Evolutionary conservation across 176 grass and related monocot genomes (phyloP), one percentile per base, ranked within the genome.

Genomic region (Puya raimondii): DNA sequence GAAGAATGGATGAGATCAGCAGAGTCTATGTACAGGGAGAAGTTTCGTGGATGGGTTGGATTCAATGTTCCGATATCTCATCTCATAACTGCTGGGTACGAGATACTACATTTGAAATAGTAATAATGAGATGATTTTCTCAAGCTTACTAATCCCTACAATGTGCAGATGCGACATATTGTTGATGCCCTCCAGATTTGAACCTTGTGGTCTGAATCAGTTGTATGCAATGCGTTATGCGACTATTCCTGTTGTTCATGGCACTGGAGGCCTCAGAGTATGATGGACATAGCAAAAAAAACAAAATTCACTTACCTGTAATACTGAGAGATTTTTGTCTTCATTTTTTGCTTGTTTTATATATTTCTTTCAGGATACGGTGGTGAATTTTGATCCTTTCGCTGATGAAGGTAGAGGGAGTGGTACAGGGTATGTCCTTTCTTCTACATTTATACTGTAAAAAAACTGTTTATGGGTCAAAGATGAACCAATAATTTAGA

Each of bases 41-140:
- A 85, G 81, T 97, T 92, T 64, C 81, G 89, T 64, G 94, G 94
- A 76, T 97, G 94, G 94, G 94, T 97, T 87, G 94, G 94, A 76
- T 97, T 97, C 80, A 92, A 91, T 53, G 82, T 97, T 70, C 84
- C 86, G 61, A 80, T 97, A 81, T 97, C 94, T 72, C 94, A 97
- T 75, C 75, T 82, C 49, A 97, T 97, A 72, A 97, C 89, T 76
- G 94, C 89, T 50, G 94, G 86, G 89, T 92, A 90, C 70, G 66
- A 66, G 70, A 69, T 72, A 53, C 67, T 29, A 64, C 53, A 80
- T 52, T 52, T 53, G 11, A 42, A 11, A 47, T 49, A 33, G 58
- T 63, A 58, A 50, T 53, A 56, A 68, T 82, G 29, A 56, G 15
- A 29, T 76, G 14, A 29, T 77, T 25, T 74, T 64, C 9, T 70